These are phyloP conservation scores for Syzygium aqueum DNA, from an alignment of 345 rosid species.

Conservation along the genomic window DNA sequence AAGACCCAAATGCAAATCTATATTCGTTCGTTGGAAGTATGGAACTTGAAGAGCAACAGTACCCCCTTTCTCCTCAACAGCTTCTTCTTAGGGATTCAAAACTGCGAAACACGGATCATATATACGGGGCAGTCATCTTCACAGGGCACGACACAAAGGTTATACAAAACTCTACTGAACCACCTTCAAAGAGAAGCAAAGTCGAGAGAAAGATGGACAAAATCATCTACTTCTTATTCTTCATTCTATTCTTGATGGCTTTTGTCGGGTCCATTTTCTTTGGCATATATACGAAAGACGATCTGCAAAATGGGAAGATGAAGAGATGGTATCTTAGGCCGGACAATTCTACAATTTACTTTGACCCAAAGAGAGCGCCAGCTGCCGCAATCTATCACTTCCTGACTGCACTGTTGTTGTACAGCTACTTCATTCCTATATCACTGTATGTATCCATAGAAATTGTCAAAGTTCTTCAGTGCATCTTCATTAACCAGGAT, in stretches of 20 bases:
- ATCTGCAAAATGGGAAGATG: slow-evolving; percentile 50
- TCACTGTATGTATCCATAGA: slow-evolving; percentile 85
- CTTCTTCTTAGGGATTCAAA: slow-evolving; percentile 86
- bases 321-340: slow-evolving; percentile 88
- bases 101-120: slow-evolving; percentile 72
- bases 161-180: slow-evolving; percentile 66
- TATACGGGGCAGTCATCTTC: slow-evolving; percentile 75
- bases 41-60: slow-evolving; percentile 44
- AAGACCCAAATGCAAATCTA: slow-evolving; percentile 88
- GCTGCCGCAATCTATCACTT: slow-evolving; percentile 55
- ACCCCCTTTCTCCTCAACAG: slow-evolving; percentile 71
- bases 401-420: slow-evolving; percentile 63
- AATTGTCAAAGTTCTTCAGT: slow-evolving; percentile 80
- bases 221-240: slow-evolving; percentile 60
- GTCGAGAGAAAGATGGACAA: slow-evolving; percentile 78
- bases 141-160: slow-evolving; percentile 94
- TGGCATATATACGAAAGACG: slow-evolving; percentile 51
- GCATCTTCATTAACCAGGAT: slow-evolving; percentile 80
- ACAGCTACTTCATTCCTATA: slow-evolving; percentile 69
- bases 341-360: slow-evolving; percentile 39
- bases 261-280: slow-evolving; percentile 69
- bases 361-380: slow-evolving; percentile 39
- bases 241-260: slow-evolving; percentile 37
- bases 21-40: slow-evolving; percentile 73
- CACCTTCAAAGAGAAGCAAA: slow-evolving; percentile 91